phyloP scores from a whole-genome alignment of 2,329 filamentous ascomycete genomes.

The Diaporthe capsici region DNA sequence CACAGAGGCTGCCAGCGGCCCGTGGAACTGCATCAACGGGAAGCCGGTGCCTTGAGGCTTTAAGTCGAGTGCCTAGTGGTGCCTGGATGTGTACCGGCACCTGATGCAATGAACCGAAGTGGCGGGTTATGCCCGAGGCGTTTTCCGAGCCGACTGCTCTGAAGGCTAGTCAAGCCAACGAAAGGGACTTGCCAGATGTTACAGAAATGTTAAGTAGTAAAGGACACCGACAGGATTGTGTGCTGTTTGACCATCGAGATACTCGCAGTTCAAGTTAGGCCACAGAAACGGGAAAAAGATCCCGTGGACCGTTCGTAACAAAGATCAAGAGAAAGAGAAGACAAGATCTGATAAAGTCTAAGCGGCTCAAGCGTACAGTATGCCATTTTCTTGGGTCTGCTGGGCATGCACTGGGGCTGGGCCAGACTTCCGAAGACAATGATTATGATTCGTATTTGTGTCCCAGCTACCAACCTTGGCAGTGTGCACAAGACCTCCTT shows the following conservation, averaged over 20 bases:
- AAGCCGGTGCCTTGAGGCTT: no score
- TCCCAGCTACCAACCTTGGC: slow-evolving; percentile 12
- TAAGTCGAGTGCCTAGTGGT: no score
- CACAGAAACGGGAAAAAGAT: no score
- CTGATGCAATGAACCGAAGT: no score
- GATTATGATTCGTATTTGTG: slow-evolving; percentile 5
- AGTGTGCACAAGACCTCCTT: background rate
- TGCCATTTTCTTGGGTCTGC: background rate
- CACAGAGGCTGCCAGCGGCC: background rate
- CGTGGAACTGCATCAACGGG: no score
- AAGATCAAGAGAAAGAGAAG: background rate
- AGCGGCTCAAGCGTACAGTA: background rate
- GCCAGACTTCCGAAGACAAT: background rate
- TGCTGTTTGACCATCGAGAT: background rate
- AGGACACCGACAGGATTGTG: background rate
- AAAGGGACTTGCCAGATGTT: no score
- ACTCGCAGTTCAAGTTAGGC: background rate
- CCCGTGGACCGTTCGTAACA: background rate
- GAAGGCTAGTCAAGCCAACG: background rate
- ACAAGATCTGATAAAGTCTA: background rate
- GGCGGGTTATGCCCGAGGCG: no score
- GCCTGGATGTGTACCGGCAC: background rate
- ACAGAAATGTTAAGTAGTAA: background rate
- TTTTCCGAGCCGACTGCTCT: no score
- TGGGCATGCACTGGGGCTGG: background rate